A percentile compares a stretch with the other conserved stretches of the same genome.
Evolutionary conservation across 2,329 filamentous ascomycete genomes (phyloP).

Genomic region (Paramyrothecium sp.): DNA sequence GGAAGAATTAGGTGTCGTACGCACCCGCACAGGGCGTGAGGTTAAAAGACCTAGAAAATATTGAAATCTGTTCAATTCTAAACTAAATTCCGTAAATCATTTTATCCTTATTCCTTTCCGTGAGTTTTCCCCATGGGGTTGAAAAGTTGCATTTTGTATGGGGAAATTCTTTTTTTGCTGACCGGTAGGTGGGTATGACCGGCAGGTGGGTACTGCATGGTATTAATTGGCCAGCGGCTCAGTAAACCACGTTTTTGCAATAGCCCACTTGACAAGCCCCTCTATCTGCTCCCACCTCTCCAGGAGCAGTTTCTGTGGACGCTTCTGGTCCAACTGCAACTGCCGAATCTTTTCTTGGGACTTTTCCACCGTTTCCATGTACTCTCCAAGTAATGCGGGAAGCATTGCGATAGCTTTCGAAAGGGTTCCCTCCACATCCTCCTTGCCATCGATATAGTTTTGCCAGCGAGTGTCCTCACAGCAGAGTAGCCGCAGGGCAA

Average conservation of each 20-base stretch:
- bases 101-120: no score
- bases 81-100: no score
- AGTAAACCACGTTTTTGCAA: neutral
- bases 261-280: constrained; percentile 30
- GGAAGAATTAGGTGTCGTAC: no score
- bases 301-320: constrained; percentile 34
- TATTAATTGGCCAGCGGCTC: no score
- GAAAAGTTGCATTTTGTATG: no score
- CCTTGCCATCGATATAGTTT: neutral
- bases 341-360: constrained; percentile 29
- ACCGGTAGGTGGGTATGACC: no score
- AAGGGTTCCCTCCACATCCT: neutral
- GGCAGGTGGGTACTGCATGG: no score
- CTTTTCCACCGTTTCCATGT: constrained; percentile 26
- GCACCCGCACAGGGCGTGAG: no score
- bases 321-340: constrained; percentile 23
- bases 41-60: no score
- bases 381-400: constrained; percentile 34
- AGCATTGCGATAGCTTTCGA: constrained; percentile 40
- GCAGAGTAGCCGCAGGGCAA: constrained; percentile 42
- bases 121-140: no score
- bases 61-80: no score
- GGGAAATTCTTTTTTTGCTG: no score
- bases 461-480: constrained; percentile 31
- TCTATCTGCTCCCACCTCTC: constrained; percentile 44